Conservation (phyloP, 257 asterid genomes). For the Solanum etuberosum region DNA sequence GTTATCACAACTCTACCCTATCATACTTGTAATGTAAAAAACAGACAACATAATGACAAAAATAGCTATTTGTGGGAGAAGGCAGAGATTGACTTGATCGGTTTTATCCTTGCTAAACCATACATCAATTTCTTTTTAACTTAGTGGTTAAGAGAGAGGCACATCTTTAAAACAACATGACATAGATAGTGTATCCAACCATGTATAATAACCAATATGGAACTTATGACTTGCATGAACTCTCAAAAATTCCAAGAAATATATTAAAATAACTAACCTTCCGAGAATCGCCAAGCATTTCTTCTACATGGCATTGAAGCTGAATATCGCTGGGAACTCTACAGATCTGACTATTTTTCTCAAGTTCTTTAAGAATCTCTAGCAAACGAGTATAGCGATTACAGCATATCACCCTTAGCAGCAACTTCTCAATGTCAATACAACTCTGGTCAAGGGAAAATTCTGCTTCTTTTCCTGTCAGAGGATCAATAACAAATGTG, state of each 20-base stretch:
- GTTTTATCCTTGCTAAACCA: neutral
- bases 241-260: neutral
- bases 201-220: neutral
- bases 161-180: neutral
- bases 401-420: constrained; percentile 82
- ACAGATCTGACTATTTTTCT: constrained; percentile 60
- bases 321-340: constrained; percentile 73
- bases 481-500: constrained; percentile 86
- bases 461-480: constrained; percentile 73
- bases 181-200: neutral
- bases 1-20: neutral
- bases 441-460: constrained; percentile 68
- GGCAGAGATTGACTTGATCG: neutral
- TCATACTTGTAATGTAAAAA: neutral
- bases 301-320: constrained; percentile 47
- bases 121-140: neutral
- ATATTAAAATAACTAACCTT: constrained; percentile 36
- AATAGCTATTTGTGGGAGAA: neutral
- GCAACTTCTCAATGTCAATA: constrained; percentile 78
- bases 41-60: neutral
- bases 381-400: constrained; percentile 84
- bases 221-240: neutral
- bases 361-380: constrained; percentile 81
- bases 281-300: constrained; percentile 20
- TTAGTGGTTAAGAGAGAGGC: neutral